Evolutionary conservation across 331 rosid genomes (phyloP).

Genomic region (Quercus phellos): DNA sequence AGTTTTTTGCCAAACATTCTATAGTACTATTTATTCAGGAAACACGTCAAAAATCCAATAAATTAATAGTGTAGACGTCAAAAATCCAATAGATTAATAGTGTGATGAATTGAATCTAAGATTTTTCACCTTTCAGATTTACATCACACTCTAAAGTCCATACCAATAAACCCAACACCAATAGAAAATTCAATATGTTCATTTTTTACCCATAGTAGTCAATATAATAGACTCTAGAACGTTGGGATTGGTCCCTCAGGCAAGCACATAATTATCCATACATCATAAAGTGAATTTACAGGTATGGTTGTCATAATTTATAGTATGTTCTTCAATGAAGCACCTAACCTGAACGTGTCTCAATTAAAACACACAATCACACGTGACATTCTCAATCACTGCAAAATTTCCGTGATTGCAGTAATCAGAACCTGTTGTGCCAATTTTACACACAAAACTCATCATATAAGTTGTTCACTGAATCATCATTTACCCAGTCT

Average conservation of each 20-base stretch:
- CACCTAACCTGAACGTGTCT: neutral
- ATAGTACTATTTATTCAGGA: too few species aligned
- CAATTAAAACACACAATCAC: slow-evolving; percentile 17
- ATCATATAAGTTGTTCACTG: slow-evolving; percentile 26
- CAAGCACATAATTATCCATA: neutral
- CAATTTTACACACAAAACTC: slow-evolving; percentile 36
- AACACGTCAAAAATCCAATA: too few species aligned
- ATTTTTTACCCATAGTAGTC: neutral
- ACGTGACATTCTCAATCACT: slow-evolving; percentile 23
- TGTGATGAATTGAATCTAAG: too few species aligned
- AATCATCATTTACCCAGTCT: slow-evolving; percentile 24
- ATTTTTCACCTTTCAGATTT: too few species aligned
- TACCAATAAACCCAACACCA: too few species aligned
- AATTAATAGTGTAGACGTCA: too few species aligned
- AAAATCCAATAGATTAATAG: too few species aligned
- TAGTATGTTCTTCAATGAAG: neutral
- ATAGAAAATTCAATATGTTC: too few species aligned
- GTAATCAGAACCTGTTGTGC: slow-evolving; percentile 13
- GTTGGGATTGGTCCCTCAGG: neutral
- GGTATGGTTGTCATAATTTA: slow-evolving; percentile 16
- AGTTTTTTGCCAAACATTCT: too few species aligned
- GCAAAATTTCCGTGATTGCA: slow-evolving; percentile 19
- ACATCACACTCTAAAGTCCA: too few species aligned
- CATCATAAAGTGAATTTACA: neutral
- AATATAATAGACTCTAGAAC: neutral